A percentile compares a stretch with the other conserved stretches of the same genome.
phyloP scores from a whole-genome alignment of 2,329 filamentous ascomycete genomes.

The Rosellinia necatrix region DNA sequence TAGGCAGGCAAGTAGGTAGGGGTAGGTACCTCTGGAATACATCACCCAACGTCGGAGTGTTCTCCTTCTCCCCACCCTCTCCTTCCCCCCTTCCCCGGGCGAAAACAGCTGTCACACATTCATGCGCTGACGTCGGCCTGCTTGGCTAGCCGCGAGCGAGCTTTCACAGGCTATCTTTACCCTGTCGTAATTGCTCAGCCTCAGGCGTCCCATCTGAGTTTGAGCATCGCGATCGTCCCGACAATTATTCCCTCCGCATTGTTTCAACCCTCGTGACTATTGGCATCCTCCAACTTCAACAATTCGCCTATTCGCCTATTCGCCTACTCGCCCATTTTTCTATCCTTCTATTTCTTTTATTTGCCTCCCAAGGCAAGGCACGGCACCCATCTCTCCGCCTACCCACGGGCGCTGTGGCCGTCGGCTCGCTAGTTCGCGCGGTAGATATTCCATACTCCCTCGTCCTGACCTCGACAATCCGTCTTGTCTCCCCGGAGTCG shows the following conservation, averaged over 20 bases:
- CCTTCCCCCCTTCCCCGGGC: not conserved
- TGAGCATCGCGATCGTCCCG: slow-evolving; percentile 26
- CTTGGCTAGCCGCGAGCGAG: slow-evolving; percentile 45
- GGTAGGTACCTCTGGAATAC: no score
- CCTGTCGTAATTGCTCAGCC: slow-evolving; percentile 43
- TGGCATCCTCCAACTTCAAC: slow-evolving; percentile 2
- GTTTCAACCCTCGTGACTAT: slow-evolving; percentile 15
- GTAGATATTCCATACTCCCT: not conserved
- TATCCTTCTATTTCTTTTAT: no score
- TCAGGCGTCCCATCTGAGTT: slow-evolving; percentile 34
- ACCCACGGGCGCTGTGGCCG: no score
- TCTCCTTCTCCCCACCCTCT: no score
- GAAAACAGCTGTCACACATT: slow-evolving; percentile 37
- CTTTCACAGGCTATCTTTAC: slow-evolving; percentile 40
- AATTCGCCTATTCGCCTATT: no score
- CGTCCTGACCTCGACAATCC: slow-evolving; percentile 24
- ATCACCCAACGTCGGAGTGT: no score
- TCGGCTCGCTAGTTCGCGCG: slow-evolving; percentile 6
- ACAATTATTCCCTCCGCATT: slow-evolving; percentile 20
- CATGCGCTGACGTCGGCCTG: slow-evolving; percentile 57
- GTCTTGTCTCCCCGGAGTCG: slow-evolving; percentile 17
- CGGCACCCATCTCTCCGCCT: no score
- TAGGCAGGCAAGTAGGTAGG: no score
- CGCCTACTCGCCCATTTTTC: no score
- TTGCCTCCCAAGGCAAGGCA: no score